Conservation (phyloP, 2,329 filamentous ascomycete genomes). For the Nigrospora oryzae region DNA sequence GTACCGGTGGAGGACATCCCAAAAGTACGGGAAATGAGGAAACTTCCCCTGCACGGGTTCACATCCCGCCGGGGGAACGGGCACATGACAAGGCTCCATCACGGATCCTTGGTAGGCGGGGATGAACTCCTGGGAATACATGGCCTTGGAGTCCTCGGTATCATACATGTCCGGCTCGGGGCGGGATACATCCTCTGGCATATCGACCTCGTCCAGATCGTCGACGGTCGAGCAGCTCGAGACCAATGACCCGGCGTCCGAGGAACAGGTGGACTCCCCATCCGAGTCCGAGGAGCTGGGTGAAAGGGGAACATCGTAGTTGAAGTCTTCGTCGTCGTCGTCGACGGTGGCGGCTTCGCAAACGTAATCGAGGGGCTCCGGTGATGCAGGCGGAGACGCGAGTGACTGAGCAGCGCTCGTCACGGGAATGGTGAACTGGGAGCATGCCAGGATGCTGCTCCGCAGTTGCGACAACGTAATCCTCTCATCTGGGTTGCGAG, state of each 20-base stretch:
- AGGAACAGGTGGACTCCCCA: slow-evolving; percentile 33
- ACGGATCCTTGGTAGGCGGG: slow-evolving; percentile 33
- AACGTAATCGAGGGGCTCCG: slow-evolving; percentile 38
- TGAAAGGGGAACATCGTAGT: slow-evolving; percentile 36
- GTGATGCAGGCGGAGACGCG: slow-evolving; percentile 31
- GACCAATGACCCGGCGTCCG: slow-evolving; percentile 46
- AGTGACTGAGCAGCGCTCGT: slow-evolving; percentile 21
- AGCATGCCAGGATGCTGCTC: slow-evolving; percentile 67
- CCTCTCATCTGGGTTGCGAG: slow-evolving; percentile 72
- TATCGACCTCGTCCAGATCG: slow-evolving; percentile 40
- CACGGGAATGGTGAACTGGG: slow-evolving; percentile 55
- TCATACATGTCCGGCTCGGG: slow-evolving; percentile 34
- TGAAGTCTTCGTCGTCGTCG: slow-evolving; percentile 21
- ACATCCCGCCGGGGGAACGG: not conserved
- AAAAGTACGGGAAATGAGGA: slow-evolving; percentile 32
- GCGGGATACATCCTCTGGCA: slow-evolving; percentile 21
- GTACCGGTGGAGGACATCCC: slow-evolving; percentile 43
- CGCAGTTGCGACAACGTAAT: slow-evolving; percentile 76
- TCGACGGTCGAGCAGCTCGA: slow-evolving; percentile 46
- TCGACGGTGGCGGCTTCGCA: slow-evolving; percentile 36
- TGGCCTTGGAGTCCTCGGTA: slow-evolving; percentile 32
- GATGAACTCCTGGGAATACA: slow-evolving; percentile 38
- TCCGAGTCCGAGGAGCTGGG: slow-evolving; percentile 37
- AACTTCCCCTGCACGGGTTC: slow-evolving; percentile 26
- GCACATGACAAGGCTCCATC: slow-evolving; percentile 25